phyloP scores from a whole-genome alignment of 2,329 filamentous ascomycete species.

The Pseudocercospora ulei region DNA sequence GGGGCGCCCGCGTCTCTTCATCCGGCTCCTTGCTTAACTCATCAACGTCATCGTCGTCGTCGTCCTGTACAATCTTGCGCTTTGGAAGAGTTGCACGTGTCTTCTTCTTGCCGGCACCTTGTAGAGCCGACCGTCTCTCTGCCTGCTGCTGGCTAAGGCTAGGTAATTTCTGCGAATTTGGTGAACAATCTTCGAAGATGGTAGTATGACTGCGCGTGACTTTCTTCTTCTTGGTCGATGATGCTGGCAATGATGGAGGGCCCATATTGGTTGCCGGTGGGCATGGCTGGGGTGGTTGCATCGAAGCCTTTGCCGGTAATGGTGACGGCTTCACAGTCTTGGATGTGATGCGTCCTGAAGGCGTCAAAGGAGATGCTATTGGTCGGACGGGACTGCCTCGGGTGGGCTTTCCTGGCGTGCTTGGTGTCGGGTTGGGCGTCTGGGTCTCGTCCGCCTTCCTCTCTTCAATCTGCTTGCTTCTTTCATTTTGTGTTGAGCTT shows the following conservation, averaged over 20 bases:
- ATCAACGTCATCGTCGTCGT: conserved; percentile 25
- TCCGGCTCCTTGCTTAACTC: conserved; percentile 21
- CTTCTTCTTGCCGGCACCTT: conserved; percentile 13
- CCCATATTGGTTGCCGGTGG: conserved; percentile 19
- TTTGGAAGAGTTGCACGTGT: conserved; percentile 13
- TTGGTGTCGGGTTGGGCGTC: background rate
- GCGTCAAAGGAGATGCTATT: conserved; percentile 11
- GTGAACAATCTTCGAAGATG: conserved; percentile 33
- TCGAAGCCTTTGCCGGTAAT: background rate
- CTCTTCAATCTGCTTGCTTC: background rate
- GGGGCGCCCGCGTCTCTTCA: conserved; percentile 9
- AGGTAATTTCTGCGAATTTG: conserved; percentile 21
- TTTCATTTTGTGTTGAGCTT: background rate
- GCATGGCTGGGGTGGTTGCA: background rate
- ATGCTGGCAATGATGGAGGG: conserved; percentile 19
- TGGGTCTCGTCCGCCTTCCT: background rate
- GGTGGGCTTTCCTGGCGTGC: conserved; percentile 1
- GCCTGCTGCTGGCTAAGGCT: conserved; percentile 32
- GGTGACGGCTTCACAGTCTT: background rate
- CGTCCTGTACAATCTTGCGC: conserved; percentile 18
- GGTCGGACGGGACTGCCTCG: conserved; percentile 1
- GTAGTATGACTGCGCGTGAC: conserved; percentile 30
- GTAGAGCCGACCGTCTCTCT: conserved; percentile 22
- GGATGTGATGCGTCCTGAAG: background rate
- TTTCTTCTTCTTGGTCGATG: conserved; percentile 18